Evolutionary conservation across 306 rosid species (phyloP), one percentile per base, ranked within the genome.

Genomic region (Lathyrus oleraceus): DNA sequence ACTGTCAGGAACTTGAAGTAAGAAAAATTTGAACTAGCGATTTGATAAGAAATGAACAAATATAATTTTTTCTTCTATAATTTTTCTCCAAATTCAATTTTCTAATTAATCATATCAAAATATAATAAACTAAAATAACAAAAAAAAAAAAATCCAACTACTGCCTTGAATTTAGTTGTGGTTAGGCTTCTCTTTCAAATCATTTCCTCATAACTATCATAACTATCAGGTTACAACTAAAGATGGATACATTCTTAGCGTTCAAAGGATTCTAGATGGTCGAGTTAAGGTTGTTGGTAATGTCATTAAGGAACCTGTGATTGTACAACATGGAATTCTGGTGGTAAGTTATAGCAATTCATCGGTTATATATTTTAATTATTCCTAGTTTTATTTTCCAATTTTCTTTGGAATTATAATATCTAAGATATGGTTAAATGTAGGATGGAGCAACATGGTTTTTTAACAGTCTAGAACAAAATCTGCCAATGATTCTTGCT

Each of bases 381-480:
- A 3, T 27, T 27, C 3, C 0, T 2, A 2, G 3, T 27, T 27
- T 27, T 27, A 27, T 0, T 27, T 27, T 3, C 2, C 3, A 27
- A 3, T 27, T 28, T 28, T 28, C n/a, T n/a, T n/a, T n/a, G n/a
- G n/a, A n/a, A n/a, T n/a, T n/a, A n/a, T n/a, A n/a, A n/a, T n/a
- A n/a, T n/a, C n/a, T n/a, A n/a, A n/a, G 38, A 32, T 32, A 11
- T 72, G 61, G 16, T 3, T 58, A 5, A 30, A 4, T 81, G 82
- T 77, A 89, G 98, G 98, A 90, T 65, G 97, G 88, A 51, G 57
- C 76, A 63, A 43, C 91, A 35, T 90, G 96, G 94, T 39, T 93
- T 30, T 2, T 84, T 19, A 87, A 85, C 64, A 36, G 83, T 5
- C 91, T 96, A 2, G 84, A 89, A 1, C 86, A 78, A 64, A 81